Evolutionary conservation across 176 grass and related monocot species (phyloP), one percentile per base, ranked within the genome.

Genomic region (Oryza glaberrima): DNA sequence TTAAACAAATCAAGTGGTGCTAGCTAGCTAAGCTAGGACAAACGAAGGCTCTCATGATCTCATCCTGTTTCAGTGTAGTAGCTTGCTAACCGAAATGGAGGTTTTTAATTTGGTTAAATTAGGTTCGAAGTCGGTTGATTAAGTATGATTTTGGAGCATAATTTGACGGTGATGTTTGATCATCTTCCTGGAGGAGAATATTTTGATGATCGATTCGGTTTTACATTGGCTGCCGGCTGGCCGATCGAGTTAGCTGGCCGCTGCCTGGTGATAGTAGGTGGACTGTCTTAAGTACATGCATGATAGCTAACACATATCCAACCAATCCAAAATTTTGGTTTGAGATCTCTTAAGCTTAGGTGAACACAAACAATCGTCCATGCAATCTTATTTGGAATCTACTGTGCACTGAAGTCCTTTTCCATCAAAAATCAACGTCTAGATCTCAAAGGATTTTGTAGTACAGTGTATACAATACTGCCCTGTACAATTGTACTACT

Each of bases 211-310:
- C 74, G 54, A 23, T 77, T 77, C 36, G 51, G 10, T 20, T 63
- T 38, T 60, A 60, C 17, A 38, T 76, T 36, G 12, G 49, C 49
- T 56, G 75, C 67, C 67, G 51, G 69, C 51, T 7, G 60, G 51
- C 51, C 51, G 51, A 44, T 45, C 69, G 13, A 52, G 16, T 75
- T 81, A 36, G 70, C 20, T 69, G 65, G 65, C 45, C 49, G 73
- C 17, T 81, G 85, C 61, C 48, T 44, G 70, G 36, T 75, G 77
- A 35, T 81, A 36, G 85, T 43, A 76, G 78, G 61, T 87, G 78
- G 61, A 54, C 46, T 75, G 78, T 81, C 85, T 32, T 32, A 49
- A 49, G 47, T 49, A 15, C 12, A 11, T 15, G 12, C 47, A 49
- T 49, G 47, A 4, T 49, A 48, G 47, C 47, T 49, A 26, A 23